These are phyloP conservation scores for Cymbopogon citratus DNA, from an alignment of 176 grass and related monocot genomes.

Conservation along the genomic window DNA sequence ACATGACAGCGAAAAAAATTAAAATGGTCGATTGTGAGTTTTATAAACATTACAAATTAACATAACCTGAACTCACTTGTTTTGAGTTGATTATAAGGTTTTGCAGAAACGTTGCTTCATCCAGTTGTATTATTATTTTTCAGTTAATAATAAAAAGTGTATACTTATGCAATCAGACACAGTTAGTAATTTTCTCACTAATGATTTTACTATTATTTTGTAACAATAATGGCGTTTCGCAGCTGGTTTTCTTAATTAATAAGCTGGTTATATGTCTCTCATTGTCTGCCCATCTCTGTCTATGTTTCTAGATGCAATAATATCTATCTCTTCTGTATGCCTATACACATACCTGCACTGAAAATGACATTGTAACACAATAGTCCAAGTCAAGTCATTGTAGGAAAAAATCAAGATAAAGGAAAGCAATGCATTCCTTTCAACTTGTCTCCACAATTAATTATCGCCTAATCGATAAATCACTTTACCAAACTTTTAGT, in stretches of 20 bases:
- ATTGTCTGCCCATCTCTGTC: not conserved
- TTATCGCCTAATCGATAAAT: not conserved
- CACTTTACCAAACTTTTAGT: not conserved
- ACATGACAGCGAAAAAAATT: not conserved
- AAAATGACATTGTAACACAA: not conserved
- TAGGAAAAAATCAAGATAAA: not conserved
- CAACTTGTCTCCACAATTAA: not conserved
- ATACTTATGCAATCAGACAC: too few relatives aligned
- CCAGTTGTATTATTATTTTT: too few relatives aligned
- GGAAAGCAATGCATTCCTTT: not conserved
- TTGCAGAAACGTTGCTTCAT: too few relatives aligned
- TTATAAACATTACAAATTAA: not conserved
- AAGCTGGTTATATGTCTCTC: not conserved
- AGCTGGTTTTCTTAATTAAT: too few relatives aligned
- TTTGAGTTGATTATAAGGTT: too few relatives aligned
- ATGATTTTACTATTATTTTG: too few relatives aligned
- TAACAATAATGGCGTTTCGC: too few relatives aligned
- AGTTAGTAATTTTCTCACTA: too few relatives aligned
- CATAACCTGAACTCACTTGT: not conserved
- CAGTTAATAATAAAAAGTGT: too few relatives aligned
- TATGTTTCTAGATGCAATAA: not conserved
- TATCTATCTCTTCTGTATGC: not conserved
- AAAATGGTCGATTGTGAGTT: not conserved
- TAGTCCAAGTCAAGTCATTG: slow-evolving; percentile 3
- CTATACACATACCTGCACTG: not conserved